Percentiles rank a stretch among this genome's conserved stretches.
Conservation (phyloP, 73 alveolate genomes). For the Durusdinium trenchii region DNA sequence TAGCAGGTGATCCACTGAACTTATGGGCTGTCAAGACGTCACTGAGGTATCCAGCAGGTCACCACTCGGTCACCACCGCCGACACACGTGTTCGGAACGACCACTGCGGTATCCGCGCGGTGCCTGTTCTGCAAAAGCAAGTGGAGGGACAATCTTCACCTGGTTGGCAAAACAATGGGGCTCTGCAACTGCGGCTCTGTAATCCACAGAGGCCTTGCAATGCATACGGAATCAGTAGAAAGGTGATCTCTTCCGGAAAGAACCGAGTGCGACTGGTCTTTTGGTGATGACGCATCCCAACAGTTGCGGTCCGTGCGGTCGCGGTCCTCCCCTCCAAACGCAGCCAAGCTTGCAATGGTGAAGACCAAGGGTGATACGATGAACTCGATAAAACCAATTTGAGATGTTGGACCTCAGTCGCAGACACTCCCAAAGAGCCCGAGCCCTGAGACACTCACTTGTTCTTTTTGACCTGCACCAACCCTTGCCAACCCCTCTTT, state of each 20-base stretch:
- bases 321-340: not conserved
- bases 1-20: too few relatives aligned
- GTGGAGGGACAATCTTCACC: slow-evolving; percentile 84
- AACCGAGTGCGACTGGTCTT: not conserved
- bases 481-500: too few relatives aligned
- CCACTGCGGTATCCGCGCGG: not conserved
- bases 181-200: not conserved
- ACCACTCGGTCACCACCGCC: too few relatives aligned
- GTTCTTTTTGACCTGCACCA: too few relatives aligned
- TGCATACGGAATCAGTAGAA: too few relatives aligned
- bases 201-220: too few relatives aligned
- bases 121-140: slow-evolving; percentile 71
- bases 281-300: not conserved
- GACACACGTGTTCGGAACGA: too few relatives aligned
- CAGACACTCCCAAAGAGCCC: too few relatives aligned
- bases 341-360: slow-evolving; percentile 29
- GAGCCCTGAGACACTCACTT: too few relatives aligned
- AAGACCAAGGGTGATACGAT: slow-evolving; percentile 90
- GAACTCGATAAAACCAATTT: slow-evolving; percentile 91
- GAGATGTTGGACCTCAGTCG: slow-evolving; percentile 72
- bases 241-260: too few relatives aligned
- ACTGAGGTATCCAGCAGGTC: too few relatives aligned
- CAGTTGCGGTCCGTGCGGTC: not conserved
- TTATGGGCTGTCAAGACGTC: too few relatives aligned
- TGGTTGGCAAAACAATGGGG: not conserved